Percentiles rank a stretch among this genome's conserved stretches.
phyloP scores from a whole-genome alignment of 495 filamentous ascomycete species.

The Saxophila tyrrhenica region DNA sequence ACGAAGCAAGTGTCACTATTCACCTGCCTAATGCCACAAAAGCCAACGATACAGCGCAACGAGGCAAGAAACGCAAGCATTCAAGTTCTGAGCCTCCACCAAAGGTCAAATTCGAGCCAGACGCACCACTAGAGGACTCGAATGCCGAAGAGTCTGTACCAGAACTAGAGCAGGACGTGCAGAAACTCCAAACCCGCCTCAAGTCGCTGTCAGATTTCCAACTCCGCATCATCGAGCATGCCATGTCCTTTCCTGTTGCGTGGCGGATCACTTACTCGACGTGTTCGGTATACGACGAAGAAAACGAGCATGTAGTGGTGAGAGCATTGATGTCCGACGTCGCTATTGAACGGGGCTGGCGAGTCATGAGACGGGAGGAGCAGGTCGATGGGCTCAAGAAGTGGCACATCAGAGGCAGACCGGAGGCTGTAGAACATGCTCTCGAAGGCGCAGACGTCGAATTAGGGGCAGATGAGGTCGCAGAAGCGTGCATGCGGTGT shows the following conservation, averaged over 20 bases:
- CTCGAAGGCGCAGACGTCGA: conserved; percentile 22
- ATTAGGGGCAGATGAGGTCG: conserved; percentile 5
- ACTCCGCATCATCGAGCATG: conserved; percentile 33
- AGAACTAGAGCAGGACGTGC: conserved; percentile 1
- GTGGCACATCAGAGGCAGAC: conserved; percentile 58
- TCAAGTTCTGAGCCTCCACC: neutral
- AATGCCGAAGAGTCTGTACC: conserved; percentile 1
- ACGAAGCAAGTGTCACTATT: conserved; percentile 51
- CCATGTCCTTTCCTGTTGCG: conserved; percentile 70
- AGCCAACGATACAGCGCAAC: neutral
- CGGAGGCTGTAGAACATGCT: conserved; percentile 19
- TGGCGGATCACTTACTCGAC: conserved; percentile 78
- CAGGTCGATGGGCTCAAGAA: conserved; percentile 58
- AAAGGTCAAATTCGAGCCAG: neutral
- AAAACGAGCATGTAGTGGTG: conserved; percentile 79
- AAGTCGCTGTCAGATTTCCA: conserved; percentile 38
- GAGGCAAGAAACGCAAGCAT: conserved; percentile 19
- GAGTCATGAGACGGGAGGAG: conserved; percentile 53
- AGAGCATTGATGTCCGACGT: conserved; percentile 52
- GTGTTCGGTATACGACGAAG: conserved; percentile 72
- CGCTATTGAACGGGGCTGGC: conserved; percentile 63
- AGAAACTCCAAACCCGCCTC: conserved; percentile 42
- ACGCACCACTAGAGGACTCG: neutral
- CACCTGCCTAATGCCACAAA: conserved; percentile 32
- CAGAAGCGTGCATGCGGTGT: conserved; percentile 63